A percentile compares a stretch with the other conserved stretches of the same genome.
Conservation (phyloP, 305 asterid species). For the Rubia tinctorum region DNA sequence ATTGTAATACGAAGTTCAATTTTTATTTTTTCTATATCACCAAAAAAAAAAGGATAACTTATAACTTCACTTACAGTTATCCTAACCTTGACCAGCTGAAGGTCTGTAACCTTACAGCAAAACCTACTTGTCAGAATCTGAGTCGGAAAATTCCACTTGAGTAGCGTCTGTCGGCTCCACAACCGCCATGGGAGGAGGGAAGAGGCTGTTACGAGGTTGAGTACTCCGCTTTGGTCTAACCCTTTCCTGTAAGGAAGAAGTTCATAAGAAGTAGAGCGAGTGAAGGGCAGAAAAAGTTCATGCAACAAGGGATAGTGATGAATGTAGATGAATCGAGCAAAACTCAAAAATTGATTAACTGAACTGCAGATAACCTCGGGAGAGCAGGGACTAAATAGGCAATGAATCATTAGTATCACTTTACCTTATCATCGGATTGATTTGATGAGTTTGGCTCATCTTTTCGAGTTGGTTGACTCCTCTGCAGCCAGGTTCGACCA, state of each 20-base stretch:
- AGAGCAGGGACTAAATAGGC: conserved; percentile 4
- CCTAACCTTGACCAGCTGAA: not conserved
- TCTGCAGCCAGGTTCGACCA: conserved; percentile 64
- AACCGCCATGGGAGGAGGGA: conserved; percentile 79
- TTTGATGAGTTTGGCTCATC: conserved; percentile 34
- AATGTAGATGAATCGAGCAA: not conserved
- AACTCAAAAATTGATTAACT: not conserved
- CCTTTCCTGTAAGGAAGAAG: conserved; percentile 41
- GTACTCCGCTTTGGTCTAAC: conserved; percentile 37
- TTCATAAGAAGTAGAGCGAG: not conserved
- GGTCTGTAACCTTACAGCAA: not conserved
- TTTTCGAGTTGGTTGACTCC: conserved; percentile 47
- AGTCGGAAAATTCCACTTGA: conserved; percentile 57
- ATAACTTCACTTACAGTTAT: not conserved
- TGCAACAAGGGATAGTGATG: not conserved
- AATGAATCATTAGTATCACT: conserved; percentile 4
- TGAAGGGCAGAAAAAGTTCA: not conserved
- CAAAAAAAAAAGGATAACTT: not conserved
- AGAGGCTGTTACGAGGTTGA: conserved; percentile 43
- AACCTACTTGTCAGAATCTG: conserved; percentile 45
- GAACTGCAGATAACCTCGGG: not conserved
- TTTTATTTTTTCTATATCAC: not conserved
- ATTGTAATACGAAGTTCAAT: not conserved
- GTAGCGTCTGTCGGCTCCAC: conserved; percentile 56
- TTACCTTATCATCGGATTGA: conserved; percentile 34